Base-by-base conservation (phyloP, 176 grass and related monocot genomes). In the Dendrocalamus sinicus region DNA sequence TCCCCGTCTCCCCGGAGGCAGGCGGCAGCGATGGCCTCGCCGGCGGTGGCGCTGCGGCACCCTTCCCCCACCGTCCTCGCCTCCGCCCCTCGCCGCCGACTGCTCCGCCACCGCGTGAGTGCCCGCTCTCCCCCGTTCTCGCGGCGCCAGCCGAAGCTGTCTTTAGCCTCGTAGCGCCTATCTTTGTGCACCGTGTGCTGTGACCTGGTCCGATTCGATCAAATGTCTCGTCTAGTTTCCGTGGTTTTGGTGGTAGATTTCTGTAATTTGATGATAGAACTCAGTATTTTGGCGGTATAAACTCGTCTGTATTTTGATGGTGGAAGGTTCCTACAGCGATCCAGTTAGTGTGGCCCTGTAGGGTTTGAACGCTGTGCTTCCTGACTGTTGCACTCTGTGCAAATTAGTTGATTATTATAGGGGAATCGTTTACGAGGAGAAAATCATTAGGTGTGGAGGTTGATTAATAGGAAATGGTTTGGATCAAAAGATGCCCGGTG, bases 71-170 rank as follows among this genome's bases (percentile, higher is more conserved):
- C 75, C 59, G 4, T 80, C 30, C 69, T 87, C 32, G 30, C 30
- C 15, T 52, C 80, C 0, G 75, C 32, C 53, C 67, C 80, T 83
- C 28, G 48, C 67, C n/a, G 17, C 47, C 63, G 72, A 4, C 63
- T 67, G 10, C 76, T 51, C 69, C 14, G 26, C 76, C 72, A 73
- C 74, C 48, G 9, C 41, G 89, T 90, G 84, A 90, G 89, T 90
- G 47, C 67, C 69, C 45, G 9, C 20, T 72, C 24, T 37, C 63
- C 4, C n/a, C 7, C 22, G 55, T 5, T 40, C n/a, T 12, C 30
- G 16, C 28, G 9, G 30, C 53, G 47, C 15, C 79, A 12, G 30
- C 44, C 20, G 30, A 53, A 67, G 47, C 15, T 14, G 17, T 44
- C n/a, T 68, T 30, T 30, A 32, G 41, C 52, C 39, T 50, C 35